These are phyloP conservation scores for Pulveroboletus ravenelii DNA, from an alignment of 768 basidiomycete species.

Conservation along the genomic window DNA sequence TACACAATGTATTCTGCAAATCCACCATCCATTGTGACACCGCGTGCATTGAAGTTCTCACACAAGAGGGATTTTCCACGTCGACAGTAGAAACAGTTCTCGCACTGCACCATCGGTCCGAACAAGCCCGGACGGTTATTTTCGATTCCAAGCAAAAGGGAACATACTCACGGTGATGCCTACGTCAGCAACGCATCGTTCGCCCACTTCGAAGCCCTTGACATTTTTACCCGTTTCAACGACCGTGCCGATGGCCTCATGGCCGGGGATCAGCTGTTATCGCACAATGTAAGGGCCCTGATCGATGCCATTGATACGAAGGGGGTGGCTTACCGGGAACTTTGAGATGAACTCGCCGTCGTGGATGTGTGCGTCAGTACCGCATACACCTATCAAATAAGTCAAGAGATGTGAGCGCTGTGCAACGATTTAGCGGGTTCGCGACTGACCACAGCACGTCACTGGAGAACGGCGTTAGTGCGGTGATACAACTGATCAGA, in stretches of 20 bases:
- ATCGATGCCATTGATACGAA: conserved; percentile 20
- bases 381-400: conserved; percentile 43
- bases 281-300: conserved; percentile 6
- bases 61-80: conserved; percentile 79
- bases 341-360: conserved; percentile 62
- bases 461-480: conserved; percentile 27
- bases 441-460: conserved; percentile 38
- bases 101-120: conserved; percentile 48
- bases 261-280: conserved; percentile 64
- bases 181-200: conserved; percentile 82
- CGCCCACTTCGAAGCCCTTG: conserved; percentile 68
- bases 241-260: conserved; percentile 70
- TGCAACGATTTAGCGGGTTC: background rate
- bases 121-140: conserved; percentile 1
- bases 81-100: conserved; percentile 82
- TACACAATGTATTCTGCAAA: conserved; percentile 88
- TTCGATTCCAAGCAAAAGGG: background rate
- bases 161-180: conserved; percentile 53
- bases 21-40: conserved; percentile 77
- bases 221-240: conserved; percentile 78
- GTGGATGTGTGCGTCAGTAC: conserved; percentile 63
- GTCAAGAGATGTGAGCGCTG: background rate
- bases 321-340: conserved; percentile 41
- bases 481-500: background rate
- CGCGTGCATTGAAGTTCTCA: conserved; percentile 78